These are phyloP conservation scores for Diplodia intermedia DNA, from an alignment of 2,329 filamentous ascomycete genomes.

Conservation along the genomic window DNA sequence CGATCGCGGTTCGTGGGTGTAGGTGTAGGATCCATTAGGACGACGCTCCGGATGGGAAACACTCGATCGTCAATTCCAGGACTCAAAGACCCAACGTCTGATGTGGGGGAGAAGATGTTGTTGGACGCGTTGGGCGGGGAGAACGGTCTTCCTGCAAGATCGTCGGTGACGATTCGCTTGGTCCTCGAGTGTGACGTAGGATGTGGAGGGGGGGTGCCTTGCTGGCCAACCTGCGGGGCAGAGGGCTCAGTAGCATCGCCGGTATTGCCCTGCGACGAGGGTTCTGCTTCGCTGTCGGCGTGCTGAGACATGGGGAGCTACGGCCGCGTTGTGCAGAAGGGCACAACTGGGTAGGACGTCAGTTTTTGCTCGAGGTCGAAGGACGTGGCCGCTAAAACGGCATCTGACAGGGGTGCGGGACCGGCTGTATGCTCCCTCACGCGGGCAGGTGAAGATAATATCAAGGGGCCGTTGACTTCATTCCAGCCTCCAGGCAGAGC, in stretches of 20 bases:
- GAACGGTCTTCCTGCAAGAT: constrained; percentile 10
- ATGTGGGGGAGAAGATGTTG: constrained; percentile 36
- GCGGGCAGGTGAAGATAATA: neutral
- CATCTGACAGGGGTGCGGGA: constrained; percentile 27
- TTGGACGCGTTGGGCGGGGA: constrained; percentile 33
- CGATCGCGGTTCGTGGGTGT: constrained; percentile 44
- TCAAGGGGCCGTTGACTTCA: constrained; percentile 15
- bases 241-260: constrained; percentile 13
- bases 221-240: constrained; percentile 19
- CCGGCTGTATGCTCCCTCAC: constrained; percentile 20
- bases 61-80: constrained; percentile 65
- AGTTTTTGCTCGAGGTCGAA: constrained; percentile 11
- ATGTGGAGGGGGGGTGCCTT: neutral
- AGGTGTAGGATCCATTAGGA: constrained; percentile 69
- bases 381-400: constrained; percentile 25
- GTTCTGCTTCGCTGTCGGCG: constrained; percentile 16
- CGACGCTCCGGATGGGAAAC: constrained; percentile 81
- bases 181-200: constrained; percentile 19
- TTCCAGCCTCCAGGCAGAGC: constrained; percentile 6
- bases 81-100: constrained; percentile 46
- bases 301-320: constrained; percentile 31
- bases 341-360: constrained; percentile 21
- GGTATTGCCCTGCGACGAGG: neutral
- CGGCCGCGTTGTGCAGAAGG: constrained; percentile 15
- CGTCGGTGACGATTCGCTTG: constrained; percentile 30